Evolutionary conservation across 371 early-diverging fungal genomes (phyloP), one percentile per base, ranked within the genome.

Genomic region (Saksenaea vasiformis): DNA sequence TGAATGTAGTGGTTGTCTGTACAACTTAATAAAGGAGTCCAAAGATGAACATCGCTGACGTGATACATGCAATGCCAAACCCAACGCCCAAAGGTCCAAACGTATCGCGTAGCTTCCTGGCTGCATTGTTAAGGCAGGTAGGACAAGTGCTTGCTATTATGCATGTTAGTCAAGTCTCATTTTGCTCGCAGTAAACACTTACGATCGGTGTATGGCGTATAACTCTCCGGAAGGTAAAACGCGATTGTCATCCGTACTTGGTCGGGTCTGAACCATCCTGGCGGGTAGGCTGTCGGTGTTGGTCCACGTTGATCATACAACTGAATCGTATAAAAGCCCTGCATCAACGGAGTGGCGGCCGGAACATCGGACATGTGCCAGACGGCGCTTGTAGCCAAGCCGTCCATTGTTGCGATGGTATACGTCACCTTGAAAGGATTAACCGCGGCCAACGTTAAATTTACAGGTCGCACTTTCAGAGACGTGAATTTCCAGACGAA

Each of bases 291-390:
- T 19, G 19, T 11, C 26, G 82, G 77, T 19, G 73, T 60, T 3
- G 67, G 59, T 56, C 83, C 83, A 56, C 83, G 68, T 64, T 82
- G 83, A 67, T 82, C 83, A 35, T 76, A 78, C 0, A 82, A 51
- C 47, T 76, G 77, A 34, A 82, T 66, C 31, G 74, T 69, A 67
- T 82, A 82, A 38, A 60, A 66, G 10, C 80, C 83, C 64, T 73
- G 74, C 68, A 79, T 73, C 47, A 82, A 55, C 4, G 83, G 83
- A 8, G 72, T 72, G 11, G 69, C 73, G n/a, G 71, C 47, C 7
- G 78, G 75, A 15, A 79, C 78, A 59, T 71, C 62, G 13, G 64
- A 69, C 3, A 82, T 28, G 10, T 77, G 70, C 83, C 83, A 82
- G 1, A 78, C 75, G 58, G 75, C 78, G 56, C 75, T 79, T 0